Conservation (phyloP, 257 asterid species). For the Ligustrum vulgare region DNA sequence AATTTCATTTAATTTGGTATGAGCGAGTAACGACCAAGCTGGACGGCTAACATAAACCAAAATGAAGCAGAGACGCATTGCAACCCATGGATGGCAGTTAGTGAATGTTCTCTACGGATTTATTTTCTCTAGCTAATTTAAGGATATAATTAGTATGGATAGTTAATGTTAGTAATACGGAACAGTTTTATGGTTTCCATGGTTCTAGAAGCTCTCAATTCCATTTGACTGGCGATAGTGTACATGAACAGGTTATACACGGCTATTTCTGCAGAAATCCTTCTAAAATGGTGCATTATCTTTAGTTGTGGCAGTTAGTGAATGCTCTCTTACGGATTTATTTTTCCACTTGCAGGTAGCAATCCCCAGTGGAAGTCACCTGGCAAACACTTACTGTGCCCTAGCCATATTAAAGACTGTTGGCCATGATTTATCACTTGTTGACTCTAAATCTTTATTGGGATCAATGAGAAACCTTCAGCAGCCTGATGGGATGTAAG, state of each 20-base stretch:
- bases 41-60: background rate
- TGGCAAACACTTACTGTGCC: slow-evolving; percentile 95
- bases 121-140: slow-evolving; percentile 3
- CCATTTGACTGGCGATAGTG: slow-evolving; percentile 51
- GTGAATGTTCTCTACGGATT: too few relatives aligned
- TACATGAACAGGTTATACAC: slow-evolving; percentile 32
- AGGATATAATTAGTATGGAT: slow-evolving; percentile 20
- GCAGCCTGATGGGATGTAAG: slow-evolving; percentile 86
- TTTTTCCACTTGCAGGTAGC: slow-evolving; percentile 44
- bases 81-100: background rate
- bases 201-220: slow-evolving; percentile 95
- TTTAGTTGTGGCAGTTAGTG: slow-evolving; percentile 16
- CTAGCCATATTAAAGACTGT: slow-evolving; percentile 75
- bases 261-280: slow-evolving; percentile 14
- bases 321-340: background rate
- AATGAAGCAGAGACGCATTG: background rate
- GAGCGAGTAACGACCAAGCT: background rate
- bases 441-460: slow-evolving; percentile 51
- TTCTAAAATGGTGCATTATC: background rate
- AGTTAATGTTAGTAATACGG: slow-evolving; percentile 35
- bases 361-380: slow-evolving; percentile 77
- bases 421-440: slow-evolving; percentile 72
- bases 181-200: slow-evolving; percentile 92
- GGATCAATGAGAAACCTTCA: slow-evolving; percentile 92
- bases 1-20: background rate